Evolutionary conservation across 2,329 filamentous ascomycete genomes (phyloP), one percentile per base, ranked within the genome.

Genomic region (Arachnomyces sp.): DNA sequence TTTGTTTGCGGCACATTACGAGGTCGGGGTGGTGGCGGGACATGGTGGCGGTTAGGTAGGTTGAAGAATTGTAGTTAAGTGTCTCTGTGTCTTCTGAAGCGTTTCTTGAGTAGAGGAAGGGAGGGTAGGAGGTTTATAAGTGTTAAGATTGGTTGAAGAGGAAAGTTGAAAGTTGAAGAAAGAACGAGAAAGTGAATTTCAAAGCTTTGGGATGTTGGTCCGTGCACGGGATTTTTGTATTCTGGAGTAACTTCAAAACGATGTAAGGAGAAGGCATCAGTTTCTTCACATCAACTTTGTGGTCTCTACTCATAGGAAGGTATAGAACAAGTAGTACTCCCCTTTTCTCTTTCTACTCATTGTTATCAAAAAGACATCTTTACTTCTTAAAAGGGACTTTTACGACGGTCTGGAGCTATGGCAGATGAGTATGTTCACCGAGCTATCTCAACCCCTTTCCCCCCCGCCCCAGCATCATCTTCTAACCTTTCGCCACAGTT

Each of bases 1-100:
- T 75, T 65, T 94, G 90, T 72, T 98, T 98, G 72, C 90, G 89
- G 78, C 92, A 98, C 90, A 96, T 96, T 56, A 98, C 92, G 53
- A 98, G 82, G 73, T 98, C 92, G 66, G 89, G 89, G 65, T 95
- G 87, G 76, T 94, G 87, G 70, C 87, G 86, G 60, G 87, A 94
- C 87, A 93, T 93, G 60, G 28, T 73, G 58, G 46, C 16, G 37
- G 38, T 9, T 25, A n/a, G n/a, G n/a, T n/a, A n/a, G n/a, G n/a
- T n/a, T n/a, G n/a, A n/a, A n/a, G n/a, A n/a, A n/a, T n/a, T n/a
- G n/a, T n/a, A n/a, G n/a, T n/a, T n/a, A n/a, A n/a, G n/a, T n/a
- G n/a, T n/a, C n/a, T n/a, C n/a, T n/a, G n/a, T n/a, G n/a, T n/a
- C n/a, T n/a, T n/a, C n/a, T n/a, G n/a, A n/a, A n/a, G n/a, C n/a